Evolutionary conservation across 2,329 filamentous ascomycete species (phyloP).

Genomic region (Xylaria digitata): DNA sequence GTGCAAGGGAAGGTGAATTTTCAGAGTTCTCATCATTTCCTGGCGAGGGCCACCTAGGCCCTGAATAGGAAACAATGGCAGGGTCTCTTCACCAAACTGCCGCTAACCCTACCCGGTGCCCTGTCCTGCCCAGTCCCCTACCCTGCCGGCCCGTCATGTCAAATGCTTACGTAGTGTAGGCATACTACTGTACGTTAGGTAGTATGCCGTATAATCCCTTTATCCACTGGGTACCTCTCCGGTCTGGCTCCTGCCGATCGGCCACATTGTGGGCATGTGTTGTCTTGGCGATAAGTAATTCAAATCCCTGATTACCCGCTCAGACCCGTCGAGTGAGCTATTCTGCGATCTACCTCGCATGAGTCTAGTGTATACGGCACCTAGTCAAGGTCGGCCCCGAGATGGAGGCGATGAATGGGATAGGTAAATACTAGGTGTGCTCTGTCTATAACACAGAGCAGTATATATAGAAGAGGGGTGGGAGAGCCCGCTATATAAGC

Average conservation of each 20-base stretch:
- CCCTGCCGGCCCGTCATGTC: constrained; percentile 7
- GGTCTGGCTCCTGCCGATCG: not conserved
- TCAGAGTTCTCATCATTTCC: not conserved
- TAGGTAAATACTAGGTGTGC: not conserved
- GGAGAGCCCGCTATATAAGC: constrained; percentile 6
- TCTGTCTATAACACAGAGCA: not conserved
- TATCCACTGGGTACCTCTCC: not conserved
- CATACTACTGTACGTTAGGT: too few relatives aligned
- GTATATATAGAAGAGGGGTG: not conserved
- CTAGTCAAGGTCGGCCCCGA: not conserved
- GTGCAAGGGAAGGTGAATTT: not conserved
- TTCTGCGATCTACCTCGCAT: constrained; percentile 2
- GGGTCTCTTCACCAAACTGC: not conserved
- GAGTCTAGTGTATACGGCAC: not conserved
- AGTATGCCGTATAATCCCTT: constrained; percentile 9
- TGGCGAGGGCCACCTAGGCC: not conserved
- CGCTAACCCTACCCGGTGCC: not conserved
- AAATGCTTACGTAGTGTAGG: constrained; percentile 6
- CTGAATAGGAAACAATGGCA: constrained; percentile 6
- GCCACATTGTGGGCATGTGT: constrained; percentile 11
- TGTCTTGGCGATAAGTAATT: constrained; percentile 13
- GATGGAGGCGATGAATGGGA: not conserved
- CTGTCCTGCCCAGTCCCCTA: not conserved
- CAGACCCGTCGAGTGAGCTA: not conserved
- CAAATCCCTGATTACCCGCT: not conserved